Conservation (phyloP, 2,329 filamentous ascomycete genomes). For the Penicillium sp. region DNA sequence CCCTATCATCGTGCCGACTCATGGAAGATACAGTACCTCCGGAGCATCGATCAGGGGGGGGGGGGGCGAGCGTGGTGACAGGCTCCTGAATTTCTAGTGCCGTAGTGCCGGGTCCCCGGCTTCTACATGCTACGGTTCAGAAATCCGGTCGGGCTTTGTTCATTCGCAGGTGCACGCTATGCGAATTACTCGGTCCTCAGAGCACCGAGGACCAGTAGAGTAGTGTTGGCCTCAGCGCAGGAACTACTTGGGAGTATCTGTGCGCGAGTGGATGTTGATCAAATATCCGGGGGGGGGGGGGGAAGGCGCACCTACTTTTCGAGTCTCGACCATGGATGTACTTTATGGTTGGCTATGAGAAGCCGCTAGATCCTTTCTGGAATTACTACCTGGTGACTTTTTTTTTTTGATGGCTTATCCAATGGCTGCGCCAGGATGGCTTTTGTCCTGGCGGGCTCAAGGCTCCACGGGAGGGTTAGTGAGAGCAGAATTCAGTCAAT, state of each 20-base stretch:
- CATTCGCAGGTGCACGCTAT: not conserved
- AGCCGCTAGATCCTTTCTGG: conserved; percentile 1
- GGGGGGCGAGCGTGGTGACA: not conserved
- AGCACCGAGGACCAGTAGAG: not conserved
- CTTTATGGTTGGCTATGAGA: conserved; percentile 15
- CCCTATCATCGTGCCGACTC: not conserved
- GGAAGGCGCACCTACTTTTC: not conserved
- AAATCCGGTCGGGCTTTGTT: not conserved
- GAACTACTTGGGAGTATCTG: conserved; percentile 7
- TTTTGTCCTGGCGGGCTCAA: not conserved
- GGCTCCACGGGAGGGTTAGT: conserved; percentile 25
- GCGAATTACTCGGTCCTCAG: no score
- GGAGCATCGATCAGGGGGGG: conserved; percentile 2
- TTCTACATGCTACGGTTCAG: conserved; percentile 2
- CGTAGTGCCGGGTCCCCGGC: conserved; percentile 9
- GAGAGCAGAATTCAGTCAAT: not conserved
- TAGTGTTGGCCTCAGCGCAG: not conserved
- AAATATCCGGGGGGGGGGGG: conserved; percentile 12
- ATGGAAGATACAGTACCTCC: conserved; percentile 1
- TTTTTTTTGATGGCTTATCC: not conserved
- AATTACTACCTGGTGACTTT: not conserved
- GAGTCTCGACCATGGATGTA: conserved; percentile 15
- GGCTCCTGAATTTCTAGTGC: not conserved
- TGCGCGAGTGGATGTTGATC: conserved; percentile 18
- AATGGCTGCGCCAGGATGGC: not conserved